These are phyloP conservation scores for Candida silvatica DNA, from an alignment of 805 yeast genomes.

Conservation along the genomic window DNA sequence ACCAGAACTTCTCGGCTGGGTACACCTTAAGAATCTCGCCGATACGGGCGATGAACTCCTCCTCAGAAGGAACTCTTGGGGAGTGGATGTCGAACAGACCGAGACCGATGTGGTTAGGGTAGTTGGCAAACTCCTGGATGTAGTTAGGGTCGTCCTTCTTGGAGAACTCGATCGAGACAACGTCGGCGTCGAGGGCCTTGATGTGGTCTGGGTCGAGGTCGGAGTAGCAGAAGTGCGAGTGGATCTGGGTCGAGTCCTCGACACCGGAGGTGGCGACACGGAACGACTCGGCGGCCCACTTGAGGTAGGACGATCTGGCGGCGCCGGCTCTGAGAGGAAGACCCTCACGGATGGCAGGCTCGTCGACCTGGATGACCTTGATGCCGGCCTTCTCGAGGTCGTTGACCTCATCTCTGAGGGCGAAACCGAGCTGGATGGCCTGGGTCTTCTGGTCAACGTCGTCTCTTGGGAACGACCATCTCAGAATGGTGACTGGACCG, in stretches of 20 bases:
- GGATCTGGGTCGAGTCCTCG: slow-evolving; percentile 90
- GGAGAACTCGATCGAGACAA: slow-evolving; percentile 97
- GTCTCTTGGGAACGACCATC: slow-evolving; percentile 99
- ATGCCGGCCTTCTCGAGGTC: slow-evolving; percentile 99
- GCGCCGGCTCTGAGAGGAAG: slow-evolving; percentile 97
- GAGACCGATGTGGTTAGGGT: slow-evolving; percentile 99
- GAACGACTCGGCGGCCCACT: slow-evolving; percentile 99
- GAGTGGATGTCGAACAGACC: slow-evolving; percentile 99
- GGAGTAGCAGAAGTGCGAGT: slow-evolving; percentile 99
- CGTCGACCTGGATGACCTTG: slow-evolving; percentile 97
- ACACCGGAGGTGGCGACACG: slow-evolving; percentile 99
- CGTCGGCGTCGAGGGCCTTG: slow-evolving; percentile 99
- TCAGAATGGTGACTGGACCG: slow-evolving; percentile 98
- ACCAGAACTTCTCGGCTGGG: slow-evolving; percentile 99
- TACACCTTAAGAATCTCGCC: slow-evolving; percentile 91
- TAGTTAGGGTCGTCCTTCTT: slow-evolving; percentile 99
- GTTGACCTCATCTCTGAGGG: slow-evolving; percentile 96
- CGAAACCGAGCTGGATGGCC: slow-evolving; percentile 94
- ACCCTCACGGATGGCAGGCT: slow-evolving; percentile 99
- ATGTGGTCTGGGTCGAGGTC: slow-evolving; percentile 99
- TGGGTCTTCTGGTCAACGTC: slow-evolving; percentile 90
- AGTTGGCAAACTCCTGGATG: slow-evolving; percentile 94
- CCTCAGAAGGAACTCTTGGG: slow-evolving; percentile 98
- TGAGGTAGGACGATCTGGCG: slow-evolving; percentile 92
- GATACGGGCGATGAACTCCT: slow-evolving; percentile 91